Percentiles rank a stretch among this genome's conserved stretches.
These are phyloP conservation scores for Verticillium tricorpus DNA, from an alignment of 2,329 filamentous ascomycete genomes.

Conservation along the genomic window DNA sequence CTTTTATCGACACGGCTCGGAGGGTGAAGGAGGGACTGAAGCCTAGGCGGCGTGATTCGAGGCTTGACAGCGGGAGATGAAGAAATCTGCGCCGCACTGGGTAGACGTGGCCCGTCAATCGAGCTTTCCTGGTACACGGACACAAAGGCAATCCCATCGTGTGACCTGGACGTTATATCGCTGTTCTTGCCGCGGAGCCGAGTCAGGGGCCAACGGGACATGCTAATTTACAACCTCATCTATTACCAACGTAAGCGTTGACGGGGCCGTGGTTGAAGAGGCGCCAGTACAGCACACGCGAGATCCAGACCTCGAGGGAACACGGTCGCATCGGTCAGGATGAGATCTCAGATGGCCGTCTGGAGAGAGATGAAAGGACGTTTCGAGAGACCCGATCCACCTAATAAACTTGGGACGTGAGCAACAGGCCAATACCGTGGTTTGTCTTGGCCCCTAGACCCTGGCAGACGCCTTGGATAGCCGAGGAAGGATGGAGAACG, in stretches of 20 bases:
- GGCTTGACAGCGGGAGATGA: background rate
- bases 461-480: background rate
- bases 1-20: background rate
- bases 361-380: background rate
- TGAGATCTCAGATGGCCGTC: background rate
- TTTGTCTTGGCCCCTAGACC: background rate
- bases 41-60: background rate
- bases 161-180: background rate
- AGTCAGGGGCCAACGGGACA: background rate
- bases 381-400: slow-evolving; percentile 3
- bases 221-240: background rate
- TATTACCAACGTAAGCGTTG: background rate
- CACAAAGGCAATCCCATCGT: background rate
- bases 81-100: background rate
- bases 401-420: slow-evolving; percentile 13
- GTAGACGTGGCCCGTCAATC: background rate
- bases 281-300: background rate
- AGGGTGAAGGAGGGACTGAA: too few relatives aligned
- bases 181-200: background rate
- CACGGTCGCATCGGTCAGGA: background rate
- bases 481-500: background rate
- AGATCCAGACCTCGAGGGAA: background rate
- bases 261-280: background rate
- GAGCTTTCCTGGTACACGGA: background rate
- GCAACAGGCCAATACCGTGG: slow-evolving; percentile 1